Percentiles rank a stretch among this genome's conserved stretches.
These are phyloP conservation scores for Monilinia fructigena DNA, from an alignment of 2,329 filamentous ascomycete species.

Conservation along the genomic window DNA sequence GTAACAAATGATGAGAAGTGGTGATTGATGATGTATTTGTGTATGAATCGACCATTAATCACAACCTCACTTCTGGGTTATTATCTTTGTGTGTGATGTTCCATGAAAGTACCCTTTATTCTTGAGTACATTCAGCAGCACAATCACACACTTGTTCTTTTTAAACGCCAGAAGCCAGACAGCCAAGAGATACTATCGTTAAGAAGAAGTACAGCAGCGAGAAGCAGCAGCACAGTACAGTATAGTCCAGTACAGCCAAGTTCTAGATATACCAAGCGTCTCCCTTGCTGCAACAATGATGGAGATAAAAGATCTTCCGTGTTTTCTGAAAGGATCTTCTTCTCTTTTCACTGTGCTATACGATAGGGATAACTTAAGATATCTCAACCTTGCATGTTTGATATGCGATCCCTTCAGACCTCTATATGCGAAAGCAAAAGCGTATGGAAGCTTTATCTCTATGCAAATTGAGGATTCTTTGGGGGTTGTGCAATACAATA, in stretches of 20 bases:
- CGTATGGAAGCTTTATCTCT: slow-evolving; percentile 18
- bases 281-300: slow-evolving; percentile 12
- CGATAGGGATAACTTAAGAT: slow-evolving; percentile 4
- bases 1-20: neutral
- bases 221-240: neutral
- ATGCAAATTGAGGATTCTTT: slow-evolving; percentile 22
- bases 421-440: slow-evolving; percentile 21
- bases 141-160: slow-evolving; percentile 10
- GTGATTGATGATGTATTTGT: neutral
- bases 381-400: slow-evolving; percentile 19
- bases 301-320: slow-evolving; percentile 4
- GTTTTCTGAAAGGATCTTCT: neutral
- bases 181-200: slow-evolving; percentile 17
- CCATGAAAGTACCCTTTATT: neutral
- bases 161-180: slow-evolving; percentile 13
- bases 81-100: slow-evolving; percentile 6
- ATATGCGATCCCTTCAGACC: slow-evolving; percentile 20
- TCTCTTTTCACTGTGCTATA: slow-evolving; percentile 18
- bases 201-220: slow-evolving; percentile 12
- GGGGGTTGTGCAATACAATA: slow-evolving; percentile 12
- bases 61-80: neutral
- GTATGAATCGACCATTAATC: neutral
- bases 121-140: neutral
- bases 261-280: neutral
- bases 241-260: slow-evolving; percentile 7